Percentiles rank a stretch among this genome's conserved stretches.
Conservation (phyloP, 164 flowering plant species). For the Santalum album region DNA sequence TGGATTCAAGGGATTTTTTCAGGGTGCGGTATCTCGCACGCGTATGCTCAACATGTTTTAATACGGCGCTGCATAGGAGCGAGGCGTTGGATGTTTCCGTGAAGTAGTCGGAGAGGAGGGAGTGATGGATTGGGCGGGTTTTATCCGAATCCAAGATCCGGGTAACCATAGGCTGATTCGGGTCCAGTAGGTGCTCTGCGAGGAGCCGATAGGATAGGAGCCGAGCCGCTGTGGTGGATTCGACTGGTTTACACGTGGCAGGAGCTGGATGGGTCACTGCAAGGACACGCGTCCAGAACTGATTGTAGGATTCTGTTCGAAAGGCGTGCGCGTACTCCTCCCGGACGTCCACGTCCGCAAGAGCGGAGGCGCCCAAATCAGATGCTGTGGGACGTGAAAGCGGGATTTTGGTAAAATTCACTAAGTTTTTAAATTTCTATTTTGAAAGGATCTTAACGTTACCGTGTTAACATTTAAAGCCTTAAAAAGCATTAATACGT, state of each 20-base stretch:
- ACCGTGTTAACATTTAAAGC: too few species aligned
- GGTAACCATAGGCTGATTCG: slow-evolving; percentile 47
- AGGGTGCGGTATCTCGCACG: slow-evolving; percentile 29
- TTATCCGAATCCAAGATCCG: slow-evolving; percentile 19
- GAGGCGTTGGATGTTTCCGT: slow-evolving; percentile 54
- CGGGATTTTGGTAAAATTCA: too few species aligned
- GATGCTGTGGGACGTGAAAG: slow-evolving; percentile 1
- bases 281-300: slow-evolving; percentile 58
- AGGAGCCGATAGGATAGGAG: slow-evolving; percentile 65
- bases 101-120: slow-evolving; percentile 48
- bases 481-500: too few species aligned
- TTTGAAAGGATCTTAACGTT: too few species aligned
- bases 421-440: too few species aligned
- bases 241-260: slow-evolving; percentile 16
- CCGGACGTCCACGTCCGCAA: slow-evolving; percentile 27
- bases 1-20: slow-evolving; percentile 21
- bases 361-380: neutral
- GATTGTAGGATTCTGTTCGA: slow-evolving; percentile 60
- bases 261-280: slow-evolving; percentile 18
- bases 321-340: slow-evolving; percentile 77
- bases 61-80: slow-evolving; percentile 30
- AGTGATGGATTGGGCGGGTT: slow-evolving; percentile 15
- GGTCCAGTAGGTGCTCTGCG: slow-evolving; percentile 57
- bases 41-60: slow-evolving; percentile 38
- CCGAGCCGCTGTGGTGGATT: slow-evolving; percentile 44